phyloP scores from a whole-genome alignment of 1,284 basidiomycete genomes.

The Pisolithus thermaeus region DNA sequence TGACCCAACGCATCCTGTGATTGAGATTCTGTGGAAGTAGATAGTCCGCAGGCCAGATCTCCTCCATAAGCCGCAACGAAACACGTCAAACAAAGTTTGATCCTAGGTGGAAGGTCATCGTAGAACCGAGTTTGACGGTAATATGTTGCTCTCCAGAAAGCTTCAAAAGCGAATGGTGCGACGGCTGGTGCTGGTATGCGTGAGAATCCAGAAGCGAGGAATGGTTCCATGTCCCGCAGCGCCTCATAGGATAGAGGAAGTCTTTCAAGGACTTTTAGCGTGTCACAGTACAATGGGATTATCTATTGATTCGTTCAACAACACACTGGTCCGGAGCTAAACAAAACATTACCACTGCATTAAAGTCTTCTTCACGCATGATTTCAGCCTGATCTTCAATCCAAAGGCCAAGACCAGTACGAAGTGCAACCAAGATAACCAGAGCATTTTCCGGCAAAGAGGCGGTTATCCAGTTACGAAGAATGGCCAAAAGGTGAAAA shows the following conservation, averaged over 20 bases:
- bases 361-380: slow-evolving; percentile 40
- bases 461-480: slow-evolving; percentile 30
- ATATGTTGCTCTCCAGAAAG: slow-evolving; percentile 47
- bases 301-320: slow-evolving; percentile 29
- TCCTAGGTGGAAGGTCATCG: slow-evolving; percentile 30
- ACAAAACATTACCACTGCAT: slow-evolving; percentile 37
- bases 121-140: slow-evolving; percentile 31
- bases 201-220: slow-evolving; percentile 44
- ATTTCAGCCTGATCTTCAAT: slow-evolving; percentile 40
- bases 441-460: slow-evolving; percentile 23
- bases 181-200: slow-evolving; percentile 39
- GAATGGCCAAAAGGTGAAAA: slow-evolving; percentile 31
- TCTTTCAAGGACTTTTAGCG: slow-evolving; percentile 33
- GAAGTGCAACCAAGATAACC: slow-evolving; percentile 30
- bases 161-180: slow-evolving; percentile 45
- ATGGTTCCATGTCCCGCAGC: slow-evolving; percentile 34
- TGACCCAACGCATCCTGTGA: slow-evolving; percentile 25
- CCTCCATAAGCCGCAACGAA: slow-evolving; percentile 37
- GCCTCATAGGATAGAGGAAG: slow-evolving; percentile 34
- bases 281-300: slow-evolving; percentile 38
- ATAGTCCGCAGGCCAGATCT: slow-evolving; percentile 37
- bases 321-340: slow-evolving; percentile 2
- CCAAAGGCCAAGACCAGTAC: slow-evolving; percentile 44
- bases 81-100: slow-evolving; percentile 35
- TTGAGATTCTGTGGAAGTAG: slow-evolving; percentile 33